A percentile compares a stretch with the other conserved stretches of the same genome.
These are phyloP conservation scores for Suillus tomentosus DNA, from an alignment of 768 basidiomycete genomes.

Conservation along the genomic window DNA sequence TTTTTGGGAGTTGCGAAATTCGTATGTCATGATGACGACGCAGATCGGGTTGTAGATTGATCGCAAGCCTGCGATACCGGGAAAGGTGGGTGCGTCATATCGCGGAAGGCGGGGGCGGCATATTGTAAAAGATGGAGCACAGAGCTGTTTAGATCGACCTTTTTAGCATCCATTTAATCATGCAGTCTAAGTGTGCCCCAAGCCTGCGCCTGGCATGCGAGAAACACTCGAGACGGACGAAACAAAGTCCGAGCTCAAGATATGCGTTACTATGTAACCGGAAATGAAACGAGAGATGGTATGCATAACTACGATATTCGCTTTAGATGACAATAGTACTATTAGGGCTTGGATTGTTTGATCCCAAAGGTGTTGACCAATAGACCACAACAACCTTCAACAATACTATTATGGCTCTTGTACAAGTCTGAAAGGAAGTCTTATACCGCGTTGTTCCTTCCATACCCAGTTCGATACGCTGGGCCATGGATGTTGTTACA, in stretches of 20 bases:
- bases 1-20: neutral
- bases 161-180: neutral
- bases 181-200: neutral
- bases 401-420: conserved; percentile 25
- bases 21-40: neutral
- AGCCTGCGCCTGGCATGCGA: neutral
- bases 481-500: conserved; percentile 61
- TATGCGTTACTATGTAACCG: neutral
- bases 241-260: neutral
- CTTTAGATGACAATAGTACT: too few relatives aligned
- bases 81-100: neutral
- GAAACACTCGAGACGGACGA: neutral
- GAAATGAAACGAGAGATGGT: neutral
- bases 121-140: neutral
- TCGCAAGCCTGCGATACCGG: neutral
- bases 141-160: neutral
- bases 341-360: neutral
- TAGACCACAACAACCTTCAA: conserved; percentile 28
- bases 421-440: conserved; percentile 7
- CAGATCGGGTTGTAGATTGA: neutral
- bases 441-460: conserved; percentile 21
- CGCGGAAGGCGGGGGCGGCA: neutral
- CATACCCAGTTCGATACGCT: conserved; percentile 15
- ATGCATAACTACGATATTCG: neutral
- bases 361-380: conserved; percentile 19